Evolutionary conservation across 495 filamentous ascomycete genomes (phyloP).

Genomic region (Neurospora sp.): DNA sequence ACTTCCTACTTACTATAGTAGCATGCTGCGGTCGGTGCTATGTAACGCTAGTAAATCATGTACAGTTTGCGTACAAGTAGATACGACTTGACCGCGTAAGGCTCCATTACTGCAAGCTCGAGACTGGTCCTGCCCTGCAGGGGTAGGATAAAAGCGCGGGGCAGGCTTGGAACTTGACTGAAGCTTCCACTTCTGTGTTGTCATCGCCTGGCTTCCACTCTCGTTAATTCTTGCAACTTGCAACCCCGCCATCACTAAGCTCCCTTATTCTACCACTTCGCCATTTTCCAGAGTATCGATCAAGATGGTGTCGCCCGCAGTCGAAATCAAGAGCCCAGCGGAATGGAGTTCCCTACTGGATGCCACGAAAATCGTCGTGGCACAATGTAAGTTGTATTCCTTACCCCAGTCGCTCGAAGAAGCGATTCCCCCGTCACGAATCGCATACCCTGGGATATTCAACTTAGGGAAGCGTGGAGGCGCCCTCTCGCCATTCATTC

Average conservation of each 20-base stretch:
- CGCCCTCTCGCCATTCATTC: neutral
- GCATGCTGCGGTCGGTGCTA: neutral
- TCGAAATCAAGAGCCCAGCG: constrained; percentile 21
- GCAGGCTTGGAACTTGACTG: neutral
- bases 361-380: constrained; percentile 63
- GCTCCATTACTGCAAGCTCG: neutral
- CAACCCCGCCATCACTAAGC: neutral
- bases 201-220: neutral
- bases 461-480: neutral
- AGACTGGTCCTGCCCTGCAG: neutral
- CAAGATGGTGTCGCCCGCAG: neutral
- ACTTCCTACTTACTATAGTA: neutral
- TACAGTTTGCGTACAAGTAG: neutral
- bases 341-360: constrained; percentile 62
- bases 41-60: neutral
- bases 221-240: neutral
- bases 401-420: neutral
- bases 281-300: neutral
- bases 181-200: neutral
- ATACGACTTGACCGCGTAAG: neutral
- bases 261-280: neutral
- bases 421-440: constrained; percentile 11
- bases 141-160: neutral
- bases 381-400: constrained; percentile 60
- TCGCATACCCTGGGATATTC: neutral